Evolutionary conservation across 257 asterid genomes (phyloP).

Genomic region (Solanum microdontum): DNA sequence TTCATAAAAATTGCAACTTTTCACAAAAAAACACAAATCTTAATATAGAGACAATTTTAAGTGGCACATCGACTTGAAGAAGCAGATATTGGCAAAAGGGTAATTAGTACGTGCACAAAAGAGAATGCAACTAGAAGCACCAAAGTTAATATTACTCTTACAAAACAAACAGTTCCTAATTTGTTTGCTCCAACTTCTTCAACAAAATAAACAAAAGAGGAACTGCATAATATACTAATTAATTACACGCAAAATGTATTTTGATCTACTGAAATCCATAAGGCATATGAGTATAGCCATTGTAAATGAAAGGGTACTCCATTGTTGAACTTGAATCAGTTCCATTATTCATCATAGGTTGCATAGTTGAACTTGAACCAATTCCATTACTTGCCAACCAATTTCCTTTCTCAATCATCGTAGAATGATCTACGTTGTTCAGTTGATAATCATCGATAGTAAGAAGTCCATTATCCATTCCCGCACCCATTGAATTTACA

Average conservation of each 20-base stretch:
- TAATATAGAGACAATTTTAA: too few species aligned
- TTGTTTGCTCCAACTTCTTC: not conserved
- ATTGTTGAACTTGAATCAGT: not conserved
- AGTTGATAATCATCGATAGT: not conserved
- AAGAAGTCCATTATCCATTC: not conserved
- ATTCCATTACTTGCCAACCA: not conserved
- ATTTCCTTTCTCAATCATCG: not conserved
- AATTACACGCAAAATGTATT: too few species aligned
- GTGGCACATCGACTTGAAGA: too few species aligned
- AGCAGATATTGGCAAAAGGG: too few species aligned
- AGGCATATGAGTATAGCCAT: not conserved
- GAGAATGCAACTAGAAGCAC: too few species aligned
- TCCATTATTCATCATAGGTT: not conserved
- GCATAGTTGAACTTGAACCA: not conserved
- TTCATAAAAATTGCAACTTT: too few species aligned
- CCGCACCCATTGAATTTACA: not conserved
- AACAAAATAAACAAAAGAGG: not conserved
- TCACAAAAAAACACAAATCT: too few species aligned
- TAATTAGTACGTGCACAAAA: too few species aligned
- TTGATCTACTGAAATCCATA: not conserved
- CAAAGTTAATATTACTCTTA: too few species aligned
- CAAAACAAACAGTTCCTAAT: too few species aligned
- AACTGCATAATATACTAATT: not conserved
- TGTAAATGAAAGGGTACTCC: not conserved
- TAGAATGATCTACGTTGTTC: not conserved